Percentiles rank a stretch among this genome's conserved stretches.
Conservation (phyloP, 1,284 basidiomycete genomes). For the Golubevia pallescens region DNA sequence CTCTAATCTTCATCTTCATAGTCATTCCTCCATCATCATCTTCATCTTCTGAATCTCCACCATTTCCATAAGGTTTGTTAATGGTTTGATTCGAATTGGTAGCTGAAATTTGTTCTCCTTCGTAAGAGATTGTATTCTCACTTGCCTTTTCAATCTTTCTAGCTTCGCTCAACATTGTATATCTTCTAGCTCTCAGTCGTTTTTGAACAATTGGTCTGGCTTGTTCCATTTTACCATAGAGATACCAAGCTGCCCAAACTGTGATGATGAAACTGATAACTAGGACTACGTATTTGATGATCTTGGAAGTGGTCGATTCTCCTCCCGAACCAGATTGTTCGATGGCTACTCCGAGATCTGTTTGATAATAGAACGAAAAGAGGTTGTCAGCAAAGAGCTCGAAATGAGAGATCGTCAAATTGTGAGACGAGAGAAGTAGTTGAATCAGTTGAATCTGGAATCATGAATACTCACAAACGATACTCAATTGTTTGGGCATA, state of each 20-base stretch:
- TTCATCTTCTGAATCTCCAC: not conserved
- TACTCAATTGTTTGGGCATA: constrained; percentile 72
- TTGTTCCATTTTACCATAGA: constrained; percentile 76
- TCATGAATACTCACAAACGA: constrained; percentile 26
- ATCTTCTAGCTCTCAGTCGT: constrained; percentile 74
- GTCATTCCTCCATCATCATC: not conserved
- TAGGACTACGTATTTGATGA: constrained; percentile 59
- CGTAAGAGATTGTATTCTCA: not conserved
- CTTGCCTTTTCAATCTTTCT: not conserved
- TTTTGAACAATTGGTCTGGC: constrained; percentile 72
- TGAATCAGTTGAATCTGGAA: not conserved
- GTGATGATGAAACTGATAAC: constrained; percentile 71
- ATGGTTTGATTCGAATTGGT: too few species aligned
- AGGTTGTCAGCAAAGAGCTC: constrained; percentile 72
- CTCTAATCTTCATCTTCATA: not conserved
- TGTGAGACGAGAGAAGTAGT: constrained; percentile 50
- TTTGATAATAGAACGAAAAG: constrained; percentile 25
- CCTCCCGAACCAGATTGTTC: constrained; percentile 28
- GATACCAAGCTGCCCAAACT: constrained; percentile 80
- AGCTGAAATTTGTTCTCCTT: not conserved
- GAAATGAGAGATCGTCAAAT: constrained; percentile 70
- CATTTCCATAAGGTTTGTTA: not conserved
- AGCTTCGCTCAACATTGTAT: constrained; percentile 9
- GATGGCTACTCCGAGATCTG: constrained; percentile 51
- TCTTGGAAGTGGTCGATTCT: constrained; percentile 47